These are phyloP conservation scores for Trichoderma hamatum DNA, from an alignment of 2,329 filamentous ascomycete genomes.

Conservation along the genomic window DNA sequence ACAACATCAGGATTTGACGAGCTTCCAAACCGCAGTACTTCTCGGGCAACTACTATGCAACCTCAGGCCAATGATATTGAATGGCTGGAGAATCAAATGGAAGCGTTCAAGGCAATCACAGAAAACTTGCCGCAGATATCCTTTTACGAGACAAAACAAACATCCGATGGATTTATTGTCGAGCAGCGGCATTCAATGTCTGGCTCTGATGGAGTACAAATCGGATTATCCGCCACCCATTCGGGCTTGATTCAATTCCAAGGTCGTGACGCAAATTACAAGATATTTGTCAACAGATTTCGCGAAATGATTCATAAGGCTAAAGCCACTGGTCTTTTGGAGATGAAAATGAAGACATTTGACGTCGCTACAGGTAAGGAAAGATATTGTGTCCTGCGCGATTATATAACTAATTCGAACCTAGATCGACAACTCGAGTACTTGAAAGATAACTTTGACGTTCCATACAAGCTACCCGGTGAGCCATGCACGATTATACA, in stretches of 20 bases:
- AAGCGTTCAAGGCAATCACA: constrained; percentile 35
- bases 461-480: constrained; percentile 30
- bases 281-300: constrained; percentile 32
- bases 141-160: constrained; percentile 36
- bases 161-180: constrained; percentile 33
- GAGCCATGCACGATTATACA: constrained; percentile 27
- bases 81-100: constrained; percentile 36
- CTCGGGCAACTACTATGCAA: constrained; percentile 11
- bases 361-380: constrained; percentile 29
- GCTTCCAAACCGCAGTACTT: neutral
- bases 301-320: constrained; percentile 31
- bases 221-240: constrained; percentile 32
- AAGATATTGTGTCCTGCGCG: neutral
- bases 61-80: constrained; percentile 31
- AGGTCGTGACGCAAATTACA: constrained; percentile 35
- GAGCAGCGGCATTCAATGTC: constrained; percentile 34
- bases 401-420: neutral
- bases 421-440: constrained; percentile 31
- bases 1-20: constrained; percentile 32
- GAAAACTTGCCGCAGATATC: constrained; percentile 33
- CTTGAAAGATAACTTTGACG: constrained; percentile 29
- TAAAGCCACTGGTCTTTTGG: constrained; percentile 27
- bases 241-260: constrained; percentile 33
- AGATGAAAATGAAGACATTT: constrained; percentile 32
- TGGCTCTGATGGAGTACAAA: constrained; percentile 34